Conservation (phyloP, 192 early-diverging fungal genomes). For the Diversispora eburnea region DNA sequence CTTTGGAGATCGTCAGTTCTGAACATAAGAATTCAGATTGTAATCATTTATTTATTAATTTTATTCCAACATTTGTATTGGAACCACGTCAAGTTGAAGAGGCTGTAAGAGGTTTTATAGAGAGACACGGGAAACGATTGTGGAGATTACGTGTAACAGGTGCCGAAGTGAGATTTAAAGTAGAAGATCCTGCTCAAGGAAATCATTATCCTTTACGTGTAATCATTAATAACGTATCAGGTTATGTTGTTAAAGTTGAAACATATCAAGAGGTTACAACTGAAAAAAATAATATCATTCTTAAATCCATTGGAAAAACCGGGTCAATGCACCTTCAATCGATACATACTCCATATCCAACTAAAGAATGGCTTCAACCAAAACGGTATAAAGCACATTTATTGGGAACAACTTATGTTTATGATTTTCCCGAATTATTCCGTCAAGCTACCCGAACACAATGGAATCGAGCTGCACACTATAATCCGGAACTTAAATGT, state of each 20-base stretch:
- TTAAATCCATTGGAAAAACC: conserved; percentile 76
- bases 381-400: conserved; percentile 97
- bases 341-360: conserved; percentile 79
- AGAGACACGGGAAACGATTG: conserved; percentile 91
- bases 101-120: conserved; percentile 83
- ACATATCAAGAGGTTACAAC: conserved; percentile 89
- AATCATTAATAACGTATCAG: conserved; percentile 87
- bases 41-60: conserved; percentile 99
- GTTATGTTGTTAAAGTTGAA: conserved; percentile 88
- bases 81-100: conserved; percentile 79
- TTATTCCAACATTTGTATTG: conserved; percentile 92
- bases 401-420: conserved; percentile 97
- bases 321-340: conserved; percentile 82
- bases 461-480: conserved; percentile 63
- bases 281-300: conserved; percentile 76
- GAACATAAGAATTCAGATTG: conserved; percentile 94
- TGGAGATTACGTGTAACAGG: conserved; percentile 92
- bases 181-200: conserved; percentile 59
- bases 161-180: conserved; percentile 95
- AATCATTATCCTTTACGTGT: conserved; percentile 78
- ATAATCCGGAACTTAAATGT: conserved; percentile 41
- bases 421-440: conserved; percentile 99
- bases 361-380: conserved; percentile 95
- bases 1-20: conserved; percentile 89
- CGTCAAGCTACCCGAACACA: conserved; percentile 74